Percentiles rank a stretch among this genome's conserved stretches.
Evolutionary conservation across 2,329 filamentous ascomycete genomes (phyloP).

Genomic region (Blastomyces gilchristii): DNA sequence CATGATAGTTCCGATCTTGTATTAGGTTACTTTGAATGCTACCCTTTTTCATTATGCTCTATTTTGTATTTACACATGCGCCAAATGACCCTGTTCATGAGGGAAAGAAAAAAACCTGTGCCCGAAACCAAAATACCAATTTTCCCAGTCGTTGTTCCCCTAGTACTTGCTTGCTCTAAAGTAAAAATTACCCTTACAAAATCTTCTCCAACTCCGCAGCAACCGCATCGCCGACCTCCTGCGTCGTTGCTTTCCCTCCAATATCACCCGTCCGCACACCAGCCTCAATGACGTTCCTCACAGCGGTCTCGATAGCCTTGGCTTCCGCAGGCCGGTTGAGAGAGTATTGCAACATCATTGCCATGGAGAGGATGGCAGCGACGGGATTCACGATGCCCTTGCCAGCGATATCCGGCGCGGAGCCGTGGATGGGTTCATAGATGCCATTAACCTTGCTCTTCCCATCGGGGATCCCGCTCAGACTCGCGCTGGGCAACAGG

Average conservation of each 20-base stretch:
- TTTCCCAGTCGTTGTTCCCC: neutral
- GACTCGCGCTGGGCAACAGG: slow-evolving; percentile 73
- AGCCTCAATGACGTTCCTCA: slow-evolving; percentile 66
- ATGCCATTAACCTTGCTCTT: slow-evolving; percentile 73
- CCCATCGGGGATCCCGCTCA: slow-evolving; percentile 67
- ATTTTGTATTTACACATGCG: neutral
- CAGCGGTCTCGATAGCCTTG: slow-evolving; percentile 67
- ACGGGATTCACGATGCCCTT: slow-evolving; percentile 87
- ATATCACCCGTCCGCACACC: slow-evolving; percentile 76
- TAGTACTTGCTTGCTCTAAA: neutral
- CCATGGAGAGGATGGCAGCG: slow-evolving; percentile 80
- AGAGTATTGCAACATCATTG: slow-evolving; percentile 95
- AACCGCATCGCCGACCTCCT: slow-evolving; percentile 73
- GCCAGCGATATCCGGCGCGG: slow-evolving; percentile 86
- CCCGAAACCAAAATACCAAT: neutral
- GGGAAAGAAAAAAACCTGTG: neutral
- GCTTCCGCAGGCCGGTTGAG: slow-evolving; percentile 69
- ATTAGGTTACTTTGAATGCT: neutral
- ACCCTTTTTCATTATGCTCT: neutral
- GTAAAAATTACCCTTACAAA: slow-evolving; percentile 30
- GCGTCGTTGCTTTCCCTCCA: slow-evolving; percentile 63
- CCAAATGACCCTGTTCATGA: neutral
- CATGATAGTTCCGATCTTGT: neutral
- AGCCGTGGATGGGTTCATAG: slow-evolving; percentile 95
- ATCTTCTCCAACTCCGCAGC: slow-evolving; percentile 62